Conservation (phyloP, 108 stramenopile genomes). For the Cyclotella kingstonii region DNA sequence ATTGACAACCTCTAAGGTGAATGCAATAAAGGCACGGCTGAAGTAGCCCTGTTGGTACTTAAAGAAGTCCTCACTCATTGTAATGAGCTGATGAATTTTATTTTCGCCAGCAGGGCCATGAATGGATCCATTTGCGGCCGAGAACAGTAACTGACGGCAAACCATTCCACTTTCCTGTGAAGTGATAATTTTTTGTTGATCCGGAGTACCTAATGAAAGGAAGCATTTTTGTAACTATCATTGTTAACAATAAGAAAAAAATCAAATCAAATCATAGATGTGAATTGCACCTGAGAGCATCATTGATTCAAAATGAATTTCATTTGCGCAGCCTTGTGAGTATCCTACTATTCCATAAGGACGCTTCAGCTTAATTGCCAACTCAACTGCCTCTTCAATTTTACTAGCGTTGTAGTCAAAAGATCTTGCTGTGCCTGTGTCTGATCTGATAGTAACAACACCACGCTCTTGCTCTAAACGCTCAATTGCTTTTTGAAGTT, state of each 20-base stretch:
- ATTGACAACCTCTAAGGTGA: constrained; percentile 63
- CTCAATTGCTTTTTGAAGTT: constrained; percentile 63
- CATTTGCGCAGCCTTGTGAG: constrained; percentile 88
- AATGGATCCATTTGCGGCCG: constrained; percentile 85
- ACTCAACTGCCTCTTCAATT: constrained; percentile 64
- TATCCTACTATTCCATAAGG: constrained; percentile 83
- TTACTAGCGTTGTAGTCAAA: constrained; percentile 85
- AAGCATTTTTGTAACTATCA: not conserved
- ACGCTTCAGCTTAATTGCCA: constrained; percentile 44
- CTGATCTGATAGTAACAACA: constrained; percentile 71
- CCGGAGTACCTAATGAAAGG: constrained; percentile 55
- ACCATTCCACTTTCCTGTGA: constrained; percentile 51
- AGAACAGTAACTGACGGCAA: constrained; percentile 81
- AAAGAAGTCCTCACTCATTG: constrained; percentile 83
- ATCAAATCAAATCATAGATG: not conserved
- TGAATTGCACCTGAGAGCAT: constrained; percentile 50
- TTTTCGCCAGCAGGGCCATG: constrained; percentile 80
- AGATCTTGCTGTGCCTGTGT: constrained; percentile 82
- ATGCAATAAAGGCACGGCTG: constrained; percentile 71
- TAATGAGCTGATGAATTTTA: constrained; percentile 75
- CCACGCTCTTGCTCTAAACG: constrained; percentile 69
- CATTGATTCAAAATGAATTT: constrained; percentile 75
- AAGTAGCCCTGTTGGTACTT: constrained; percentile 91
- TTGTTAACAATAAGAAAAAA: not conserved
- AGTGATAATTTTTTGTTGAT: constrained; percentile 61